These are phyloP conservation scores for Pyropia haitanensis DNA, from an alignment of 23 red algal species.

Conservation along the genomic window DNA sequence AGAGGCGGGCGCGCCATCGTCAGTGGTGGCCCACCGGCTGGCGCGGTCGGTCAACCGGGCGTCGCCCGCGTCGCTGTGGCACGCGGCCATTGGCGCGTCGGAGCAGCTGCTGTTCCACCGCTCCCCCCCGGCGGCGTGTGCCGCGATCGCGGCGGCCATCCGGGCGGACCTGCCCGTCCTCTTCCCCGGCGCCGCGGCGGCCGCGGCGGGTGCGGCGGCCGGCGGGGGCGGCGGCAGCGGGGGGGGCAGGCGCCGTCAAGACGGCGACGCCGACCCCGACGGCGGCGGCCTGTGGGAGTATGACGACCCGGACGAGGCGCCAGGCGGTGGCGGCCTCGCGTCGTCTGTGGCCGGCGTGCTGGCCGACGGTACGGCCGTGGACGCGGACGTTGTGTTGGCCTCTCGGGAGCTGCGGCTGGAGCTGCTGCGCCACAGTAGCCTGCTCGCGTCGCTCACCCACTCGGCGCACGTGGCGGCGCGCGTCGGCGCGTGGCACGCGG, in stretches of 20 bases:
- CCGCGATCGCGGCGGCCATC: background rate
- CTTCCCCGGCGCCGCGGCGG: too few relatives aligned
- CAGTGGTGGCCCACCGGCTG: constrained; percentile 24
- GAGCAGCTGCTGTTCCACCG: constrained; percentile 15
- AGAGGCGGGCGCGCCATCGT: constrained; percentile 4
- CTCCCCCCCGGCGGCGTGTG: background rate
- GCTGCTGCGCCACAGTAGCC: constrained; percentile 86
- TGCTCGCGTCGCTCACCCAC: constrained; percentile 62
- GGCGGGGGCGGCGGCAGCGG: too few relatives aligned
- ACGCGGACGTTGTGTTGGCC: too few relatives aligned
- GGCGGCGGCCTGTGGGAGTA: too few relatives aligned
- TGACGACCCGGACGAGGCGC: too few relatives aligned
- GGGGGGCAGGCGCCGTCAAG: too few relatives aligned
- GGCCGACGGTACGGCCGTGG: too few relatives aligned
- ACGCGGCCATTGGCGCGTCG: constrained; percentile 18
- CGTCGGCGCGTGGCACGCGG: constrained; percentile 66
- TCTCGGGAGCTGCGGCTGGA: constrained; percentile 67
- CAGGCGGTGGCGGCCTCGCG: too few relatives aligned
- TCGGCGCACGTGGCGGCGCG: constrained; percentile 44
- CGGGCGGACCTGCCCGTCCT: too few relatives aligned
- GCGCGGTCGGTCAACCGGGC: constrained; percentile 15
- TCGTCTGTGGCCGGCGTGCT: too few relatives aligned
- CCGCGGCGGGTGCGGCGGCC: too few relatives aligned
- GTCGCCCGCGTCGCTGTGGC: constrained; percentile 7
- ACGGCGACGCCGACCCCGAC: too few relatives aligned